Conservation (phyloP, 352 stramenopile species). For the Peronosclerospora sorghi region DNA sequence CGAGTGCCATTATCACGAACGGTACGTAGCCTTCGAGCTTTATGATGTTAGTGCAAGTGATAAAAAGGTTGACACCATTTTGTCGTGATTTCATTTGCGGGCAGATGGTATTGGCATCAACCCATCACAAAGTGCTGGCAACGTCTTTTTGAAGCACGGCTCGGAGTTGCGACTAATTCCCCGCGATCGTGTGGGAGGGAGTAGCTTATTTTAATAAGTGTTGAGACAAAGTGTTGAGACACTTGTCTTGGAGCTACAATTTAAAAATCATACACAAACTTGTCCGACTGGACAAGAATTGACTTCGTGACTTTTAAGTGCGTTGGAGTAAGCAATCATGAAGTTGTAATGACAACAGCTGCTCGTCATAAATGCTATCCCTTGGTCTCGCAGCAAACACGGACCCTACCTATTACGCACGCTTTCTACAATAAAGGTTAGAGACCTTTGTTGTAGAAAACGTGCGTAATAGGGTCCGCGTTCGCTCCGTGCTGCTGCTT, state of each 20-base stretch:
- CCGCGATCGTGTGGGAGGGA: constrained; percentile 62
- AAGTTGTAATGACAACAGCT: constrained; percentile 1
- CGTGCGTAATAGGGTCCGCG: constrained; percentile 31
- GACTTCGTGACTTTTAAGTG: too few species aligned
- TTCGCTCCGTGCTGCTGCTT: constrained; percentile 27
- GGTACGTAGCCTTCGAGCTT: constrained; percentile 19
- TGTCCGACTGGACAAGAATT: too few species aligned
- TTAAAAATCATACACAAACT: neutral
- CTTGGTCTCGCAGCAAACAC: too few species aligned
- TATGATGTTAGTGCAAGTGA: neutral
- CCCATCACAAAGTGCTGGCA: constrained; percentile 63
- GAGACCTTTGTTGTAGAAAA: constrained; percentile 75
- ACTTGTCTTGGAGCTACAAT: neutral
- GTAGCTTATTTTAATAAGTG: neutral
- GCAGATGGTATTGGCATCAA: constrained; percentile 82
- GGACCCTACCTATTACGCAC: too few species aligned
- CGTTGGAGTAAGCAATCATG: too few species aligned
- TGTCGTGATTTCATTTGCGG: neutral
- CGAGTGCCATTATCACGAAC: constrained; percentile 84
- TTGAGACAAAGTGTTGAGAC: neutral
- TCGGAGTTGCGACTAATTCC: constrained; percentile 77
- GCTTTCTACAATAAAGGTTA: constrained; percentile 22
- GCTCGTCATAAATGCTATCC: neutral
- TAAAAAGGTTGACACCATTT: neutral
- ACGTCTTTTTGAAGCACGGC: constrained; percentile 79